Evolutionary conservation across 768 basidiomycete genomes (phyloP).

Genomic region (Phallus indusiatus): DNA sequence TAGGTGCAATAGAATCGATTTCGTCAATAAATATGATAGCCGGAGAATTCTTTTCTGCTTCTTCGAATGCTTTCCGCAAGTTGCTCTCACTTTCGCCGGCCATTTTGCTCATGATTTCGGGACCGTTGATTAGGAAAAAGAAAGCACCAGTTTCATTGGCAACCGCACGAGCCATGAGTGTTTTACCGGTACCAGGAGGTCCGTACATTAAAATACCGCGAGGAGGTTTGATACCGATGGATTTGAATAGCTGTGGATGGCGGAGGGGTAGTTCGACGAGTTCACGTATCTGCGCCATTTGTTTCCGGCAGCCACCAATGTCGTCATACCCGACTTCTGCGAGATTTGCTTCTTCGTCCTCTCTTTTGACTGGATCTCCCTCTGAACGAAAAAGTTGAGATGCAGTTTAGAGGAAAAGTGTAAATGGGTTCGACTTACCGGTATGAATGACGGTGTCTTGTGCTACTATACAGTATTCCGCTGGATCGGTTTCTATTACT

Average conservation of each 20-base stretch:
- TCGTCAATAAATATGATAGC: constrained; percentile 99
- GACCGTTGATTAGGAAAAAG: constrained; percentile 99
- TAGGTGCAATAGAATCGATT: constrained; percentile 98
- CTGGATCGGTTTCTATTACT: constrained; percentile 95
- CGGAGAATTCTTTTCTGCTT: constrained; percentile 99
- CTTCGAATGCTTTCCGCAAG: constrained; percentile 95
- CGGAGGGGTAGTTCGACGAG: constrained; percentile 96
- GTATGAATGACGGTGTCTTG: constrained; percentile 98
- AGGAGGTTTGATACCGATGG: constrained; percentile 99
- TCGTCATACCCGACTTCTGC: constrained; percentile 98
- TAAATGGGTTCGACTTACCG: constrained; percentile 31
- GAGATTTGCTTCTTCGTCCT: constrained; percentile 96
- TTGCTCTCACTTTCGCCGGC: constrained; percentile 98
- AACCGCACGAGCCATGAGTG: constrained; percentile 97
- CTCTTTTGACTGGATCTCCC: constrained; percentile 97
- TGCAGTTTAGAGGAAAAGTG: not conserved
- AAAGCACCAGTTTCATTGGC: constrained; percentile 99
- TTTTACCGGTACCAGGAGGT: constrained; percentile 98
- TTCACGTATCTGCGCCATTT: constrained; percentile 99
- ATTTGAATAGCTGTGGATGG: constrained; percentile 99
- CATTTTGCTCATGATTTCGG: constrained; percentile 99
- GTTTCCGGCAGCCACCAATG: constrained; percentile 98
- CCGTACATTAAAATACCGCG: constrained; percentile 98
- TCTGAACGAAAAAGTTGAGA: constrained; percentile 39
- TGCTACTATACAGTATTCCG: constrained; percentile 97